Base-by-base conservation (phyloP, 2,329 filamentous ascomycete genomes). In the Verticillium nubilum region DNA sequence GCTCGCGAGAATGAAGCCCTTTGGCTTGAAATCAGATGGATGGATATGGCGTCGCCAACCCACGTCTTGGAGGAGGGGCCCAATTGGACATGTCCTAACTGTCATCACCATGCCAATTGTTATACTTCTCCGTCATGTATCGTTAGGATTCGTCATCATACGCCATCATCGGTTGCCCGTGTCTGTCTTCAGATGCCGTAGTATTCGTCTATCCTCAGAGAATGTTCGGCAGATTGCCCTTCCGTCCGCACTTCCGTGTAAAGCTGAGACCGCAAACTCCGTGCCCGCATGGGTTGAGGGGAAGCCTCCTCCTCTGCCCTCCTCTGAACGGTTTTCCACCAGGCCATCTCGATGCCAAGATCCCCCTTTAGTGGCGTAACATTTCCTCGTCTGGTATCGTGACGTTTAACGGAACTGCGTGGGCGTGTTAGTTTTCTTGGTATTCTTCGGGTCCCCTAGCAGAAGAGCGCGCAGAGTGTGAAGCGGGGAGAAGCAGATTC, bases 251-350 rank as follows among this genome's bases (percentile, higher is more conserved):
- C 56, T 57, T 57, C 56, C 56, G 13, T 50, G 42, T 33, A 57
- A 71, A 75, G 76, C 72, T 74, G 74, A 63, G 76, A 73, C 73
- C 76, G 59, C 60, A 72, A 76, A 77, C 75, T 76, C 76, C 75
- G 63, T 64, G 58, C 62, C 62, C 59, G 76, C 75, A 15, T 52
- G 56, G 56, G 42, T 57, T 27, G 37, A 57, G 37, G 56, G 73
- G 74, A 73, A 76, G 74, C 72, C 73, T 73, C 73, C 73, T 73
- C 72, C 73, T 69, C 42, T 50, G 12, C 56, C 56, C 56, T 57
- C 37, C 47, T 74, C 70, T 72, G 70, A 75, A 70, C 69, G 54
- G 27, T 57, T 19, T 57, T 57, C 35, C 55, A 68, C 55, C 67
- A 72, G 71, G 72, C 67, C 71, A 63, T 61, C 52, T 53, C 56